phyloP scores from a whole-genome alignment of 2,329 filamentous ascomycete genomes.

The Colletotrichum sp. region DNA sequence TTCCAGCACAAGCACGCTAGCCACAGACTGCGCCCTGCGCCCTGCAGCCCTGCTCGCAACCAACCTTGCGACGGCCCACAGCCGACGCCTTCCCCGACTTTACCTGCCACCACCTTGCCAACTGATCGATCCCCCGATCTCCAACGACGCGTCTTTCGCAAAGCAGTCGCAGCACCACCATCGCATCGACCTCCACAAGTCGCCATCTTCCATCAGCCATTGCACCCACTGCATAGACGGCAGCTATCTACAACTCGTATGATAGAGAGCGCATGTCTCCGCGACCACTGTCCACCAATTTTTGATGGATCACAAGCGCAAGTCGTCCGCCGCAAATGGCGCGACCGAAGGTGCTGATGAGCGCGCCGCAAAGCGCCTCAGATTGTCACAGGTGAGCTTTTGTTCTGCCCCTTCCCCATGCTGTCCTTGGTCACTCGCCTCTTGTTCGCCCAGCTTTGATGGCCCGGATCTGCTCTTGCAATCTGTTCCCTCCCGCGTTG shows the following conservation, averaged over 20 bases:
- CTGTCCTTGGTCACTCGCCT: background rate
- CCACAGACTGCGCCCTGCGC: background rate
- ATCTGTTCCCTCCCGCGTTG: background rate
- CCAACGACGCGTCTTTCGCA: slow-evolving; percentile 18
- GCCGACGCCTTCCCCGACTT: background rate
- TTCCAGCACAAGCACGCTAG: background rate
- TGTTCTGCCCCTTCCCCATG: slow-evolving; percentile 12
- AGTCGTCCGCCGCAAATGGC: slow-evolving; percentile 50
- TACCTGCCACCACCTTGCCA: background rate
- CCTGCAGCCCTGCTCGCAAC: slow-evolving; percentile 2
- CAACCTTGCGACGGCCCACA: background rate
- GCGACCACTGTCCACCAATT: background rate
- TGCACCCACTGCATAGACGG: background rate
- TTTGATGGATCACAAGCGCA: slow-evolving; percentile 62
- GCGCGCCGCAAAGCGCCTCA: slow-evolving; percentile 61
- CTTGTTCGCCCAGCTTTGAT: background rate
- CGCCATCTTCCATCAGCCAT: background rate
- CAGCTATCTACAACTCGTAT: background rate
- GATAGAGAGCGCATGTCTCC: background rate
- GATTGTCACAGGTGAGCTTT: slow-evolving; percentile 50
- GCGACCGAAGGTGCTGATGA: slow-evolving; percentile 51
- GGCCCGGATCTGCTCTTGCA: background rate
- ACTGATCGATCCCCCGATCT: slow-evolving; percentile 4
- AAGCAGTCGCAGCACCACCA: slow-evolving; percentile 11
- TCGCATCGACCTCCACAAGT: background rate